Evolutionary conservation across 1,284 basidiomycete species (phyloP).

Genomic region (Ceratobasidium sp.): DNA sequence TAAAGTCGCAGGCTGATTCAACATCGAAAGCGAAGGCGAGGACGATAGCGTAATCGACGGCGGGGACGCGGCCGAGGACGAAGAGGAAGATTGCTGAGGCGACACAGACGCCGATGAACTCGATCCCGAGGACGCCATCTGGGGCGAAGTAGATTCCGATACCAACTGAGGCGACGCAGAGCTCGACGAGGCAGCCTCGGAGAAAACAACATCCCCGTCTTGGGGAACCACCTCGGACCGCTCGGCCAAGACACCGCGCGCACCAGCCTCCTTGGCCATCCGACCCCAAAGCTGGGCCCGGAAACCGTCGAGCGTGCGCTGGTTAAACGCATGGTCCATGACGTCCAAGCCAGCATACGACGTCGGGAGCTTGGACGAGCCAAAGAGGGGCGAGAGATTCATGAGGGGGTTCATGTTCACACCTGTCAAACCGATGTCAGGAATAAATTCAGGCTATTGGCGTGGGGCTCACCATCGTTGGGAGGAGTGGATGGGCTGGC

Average conservation of each 20-base stretch:
- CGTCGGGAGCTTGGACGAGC: conserved; percentile 4
- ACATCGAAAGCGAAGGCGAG: conserved; percentile 31
- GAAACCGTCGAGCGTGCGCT: conserved; percentile 29
- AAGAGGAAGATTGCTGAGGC: background rate
- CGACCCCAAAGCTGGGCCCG: conserved; percentile 27
- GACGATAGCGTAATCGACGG: conserved; percentile 18
- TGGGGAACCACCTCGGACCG: background rate
- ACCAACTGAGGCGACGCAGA: background rate
- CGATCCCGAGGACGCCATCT: background rate
- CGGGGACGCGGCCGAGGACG: background rate
- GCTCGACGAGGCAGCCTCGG: background rate
- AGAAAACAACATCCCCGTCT: background rate
- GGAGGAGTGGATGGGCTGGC: conserved; percentile 20
- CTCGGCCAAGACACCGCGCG: conserved; percentile 13
- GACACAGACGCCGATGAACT: conserved; percentile 2
- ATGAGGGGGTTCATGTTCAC: conserved; percentile 85
- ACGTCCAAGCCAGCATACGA: conserved; percentile 8
- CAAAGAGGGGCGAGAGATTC: conserved; percentile 51
- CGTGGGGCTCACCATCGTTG: conserved; percentile 6
- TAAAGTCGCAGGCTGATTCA: conserved; percentile 5
- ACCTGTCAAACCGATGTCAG: conserved; percentile 51
- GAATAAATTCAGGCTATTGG: background rate
- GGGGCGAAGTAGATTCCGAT: background rate
- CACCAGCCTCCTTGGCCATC: conserved; percentile 37
- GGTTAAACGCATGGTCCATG: conserved; percentile 30